Percentiles rank a stretch among this genome's conserved stretches.
Evolutionary conservation across 2,329 filamentous ascomycete species (phyloP).

Genomic region (Celoporthe dispersa): DNA sequence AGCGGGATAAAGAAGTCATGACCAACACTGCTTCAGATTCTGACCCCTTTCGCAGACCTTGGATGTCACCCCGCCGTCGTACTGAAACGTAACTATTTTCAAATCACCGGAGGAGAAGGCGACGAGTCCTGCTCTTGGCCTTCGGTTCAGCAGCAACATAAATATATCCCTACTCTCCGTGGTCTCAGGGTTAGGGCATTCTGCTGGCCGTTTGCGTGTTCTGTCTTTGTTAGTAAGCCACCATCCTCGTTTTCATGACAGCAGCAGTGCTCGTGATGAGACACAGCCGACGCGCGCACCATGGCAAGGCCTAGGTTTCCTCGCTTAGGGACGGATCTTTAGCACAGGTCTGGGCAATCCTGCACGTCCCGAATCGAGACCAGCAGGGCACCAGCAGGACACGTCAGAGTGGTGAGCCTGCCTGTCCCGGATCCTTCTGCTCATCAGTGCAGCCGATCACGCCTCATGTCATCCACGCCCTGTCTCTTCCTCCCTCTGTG

Average conservation of each 20-base stretch:
- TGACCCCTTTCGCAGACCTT: background rate
- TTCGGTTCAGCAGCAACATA: background rate
- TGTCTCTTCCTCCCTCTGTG: background rate
- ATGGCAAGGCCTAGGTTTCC: background rate
- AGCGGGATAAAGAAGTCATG: conserved; percentile 3
- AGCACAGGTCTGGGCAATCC: too few relatives aligned
- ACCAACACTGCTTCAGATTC: background rate
- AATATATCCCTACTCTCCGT: too few relatives aligned
- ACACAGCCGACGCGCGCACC: background rate
- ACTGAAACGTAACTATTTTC: background rate
- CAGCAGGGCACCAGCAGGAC: too few relatives aligned
- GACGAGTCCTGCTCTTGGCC: background rate
- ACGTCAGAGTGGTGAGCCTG: background rate
- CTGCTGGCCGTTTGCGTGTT: background rate
- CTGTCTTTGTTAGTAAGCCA: background rate
- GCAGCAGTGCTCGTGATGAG: too few relatives aligned
- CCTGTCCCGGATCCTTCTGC: background rate
- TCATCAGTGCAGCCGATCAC: background rate
- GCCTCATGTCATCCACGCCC: background rate
- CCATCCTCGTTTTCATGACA: too few relatives aligned
- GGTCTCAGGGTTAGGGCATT: background rate
- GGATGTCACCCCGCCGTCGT: background rate
- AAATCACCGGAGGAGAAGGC: background rate
- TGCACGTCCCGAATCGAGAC: too few relatives aligned
- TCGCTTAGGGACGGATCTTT: background rate